Conservation (phyloP, 1,139 yeast genomes). For the Hyphopichia buzzinii region DNA sequence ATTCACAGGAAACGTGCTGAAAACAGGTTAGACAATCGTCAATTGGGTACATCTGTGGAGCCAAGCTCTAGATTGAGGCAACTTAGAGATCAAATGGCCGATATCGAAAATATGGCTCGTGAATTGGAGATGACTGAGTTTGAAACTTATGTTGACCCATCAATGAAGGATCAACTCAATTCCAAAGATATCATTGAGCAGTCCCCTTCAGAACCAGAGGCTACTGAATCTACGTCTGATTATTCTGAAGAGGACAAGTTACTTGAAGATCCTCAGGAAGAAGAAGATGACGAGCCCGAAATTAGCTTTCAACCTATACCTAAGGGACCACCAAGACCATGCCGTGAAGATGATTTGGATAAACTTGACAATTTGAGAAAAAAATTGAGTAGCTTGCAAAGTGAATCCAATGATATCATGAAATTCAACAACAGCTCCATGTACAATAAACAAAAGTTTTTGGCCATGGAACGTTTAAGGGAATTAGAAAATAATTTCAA, state of each 20-base stretch:
- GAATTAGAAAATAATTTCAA: conserved; percentile 62
- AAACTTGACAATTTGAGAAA: conserved; percentile 53
- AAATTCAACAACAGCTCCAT: conserved; percentile 63
- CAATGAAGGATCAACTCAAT: conserved; percentile 4
- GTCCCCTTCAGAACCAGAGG: conserved; percentile 16
- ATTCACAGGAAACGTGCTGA: conserved; percentile 64
- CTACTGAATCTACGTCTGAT: conserved; percentile 11
- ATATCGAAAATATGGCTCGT: conserved; percentile 78
- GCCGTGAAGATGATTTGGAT: conserved; percentile 41
- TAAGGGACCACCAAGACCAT: conserved; percentile 33
- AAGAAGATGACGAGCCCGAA: conserved; percentile 11
- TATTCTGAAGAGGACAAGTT: conserved; percentile 12
- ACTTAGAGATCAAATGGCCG: conserved; percentile 82
- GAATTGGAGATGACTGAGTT: conserved; percentile 86
- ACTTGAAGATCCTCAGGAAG: conserved; percentile 14
- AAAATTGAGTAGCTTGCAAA: conserved; percentile 59
- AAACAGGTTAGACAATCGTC: conserved; percentile 53
- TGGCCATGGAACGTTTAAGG: conserved; percentile 66
- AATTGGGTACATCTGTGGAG: conserved; percentile 60
- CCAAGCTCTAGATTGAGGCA: conserved; percentile 76
- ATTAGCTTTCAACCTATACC: conserved; percentile 16
- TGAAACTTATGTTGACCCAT: conserved; percentile 35
- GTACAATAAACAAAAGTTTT: conserved; percentile 54
- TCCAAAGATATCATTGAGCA: conserved; percentile 6
- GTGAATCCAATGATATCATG: conserved; percentile 71